These are phyloP conservation scores for Irpex sp. DNA, from an alignment of 1,284 basidiomycete species.

Conservation along the genomic window DNA sequence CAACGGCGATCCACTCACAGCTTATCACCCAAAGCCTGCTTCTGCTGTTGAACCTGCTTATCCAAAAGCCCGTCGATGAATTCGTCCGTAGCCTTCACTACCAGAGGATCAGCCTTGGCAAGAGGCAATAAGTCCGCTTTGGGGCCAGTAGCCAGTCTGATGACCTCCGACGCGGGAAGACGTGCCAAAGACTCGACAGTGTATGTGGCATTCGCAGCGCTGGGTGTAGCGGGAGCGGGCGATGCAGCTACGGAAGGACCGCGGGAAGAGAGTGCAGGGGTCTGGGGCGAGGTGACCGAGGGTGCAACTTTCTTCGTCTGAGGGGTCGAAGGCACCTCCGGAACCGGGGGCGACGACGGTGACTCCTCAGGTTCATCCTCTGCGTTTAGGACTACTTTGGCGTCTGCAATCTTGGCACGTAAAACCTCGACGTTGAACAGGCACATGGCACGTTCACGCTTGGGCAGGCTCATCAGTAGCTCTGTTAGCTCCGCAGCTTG, in stretches of 20 bases:
- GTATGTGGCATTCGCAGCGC: conserved; percentile 16
- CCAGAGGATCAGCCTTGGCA: conserved; percentile 66
- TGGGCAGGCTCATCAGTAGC: conserved; percentile 79
- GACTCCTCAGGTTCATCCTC: conserved; percentile 52
- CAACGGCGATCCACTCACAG: conserved; percentile 45
- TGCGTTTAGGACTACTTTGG: conserved; percentile 75
- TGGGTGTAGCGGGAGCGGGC: conserved; percentile 48
- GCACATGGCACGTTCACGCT: conserved; percentile 86
- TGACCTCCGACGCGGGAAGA: conserved; percentile 68
- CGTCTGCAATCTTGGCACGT: conserved; percentile 75
- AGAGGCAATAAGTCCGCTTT: conserved; percentile 59
- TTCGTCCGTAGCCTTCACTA: conserved; percentile 69
- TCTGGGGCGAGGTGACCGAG: conserved; percentile 55
- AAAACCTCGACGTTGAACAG: conserved; percentile 85
- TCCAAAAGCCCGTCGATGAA: conserved; percentile 72
- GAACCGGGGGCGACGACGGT: conserved; percentile 24
- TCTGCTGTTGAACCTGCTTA: conserved; percentile 65
- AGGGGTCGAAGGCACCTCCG: conserved; percentile 54
- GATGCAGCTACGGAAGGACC: conserved; percentile 69
- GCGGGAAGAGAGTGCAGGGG: conserved; percentile 68
- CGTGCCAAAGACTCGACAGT: conserved; percentile 55
- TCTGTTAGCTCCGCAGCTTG: conserved; percentile 66
- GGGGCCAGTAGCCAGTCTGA: conserved; percentile 54
- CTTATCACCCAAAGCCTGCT: conserved; percentile 81
- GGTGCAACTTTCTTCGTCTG: conserved; percentile 53